Conservation (phyloP, 257 asterid species). For the Solanum clarkiae region DNA sequence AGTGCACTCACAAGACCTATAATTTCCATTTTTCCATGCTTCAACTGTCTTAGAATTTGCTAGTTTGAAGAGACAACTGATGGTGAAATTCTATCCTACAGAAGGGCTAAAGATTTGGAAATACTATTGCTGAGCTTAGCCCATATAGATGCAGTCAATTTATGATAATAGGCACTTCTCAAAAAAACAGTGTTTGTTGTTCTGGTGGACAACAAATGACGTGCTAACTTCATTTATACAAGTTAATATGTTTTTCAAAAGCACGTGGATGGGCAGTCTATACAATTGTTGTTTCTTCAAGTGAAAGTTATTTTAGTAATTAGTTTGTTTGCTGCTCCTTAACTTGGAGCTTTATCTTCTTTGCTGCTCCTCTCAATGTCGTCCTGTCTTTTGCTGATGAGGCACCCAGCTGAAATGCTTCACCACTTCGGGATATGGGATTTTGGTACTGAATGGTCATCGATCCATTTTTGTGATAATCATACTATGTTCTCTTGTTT, state of each 20-base stretch:
- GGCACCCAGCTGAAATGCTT: background rate
- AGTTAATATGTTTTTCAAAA: background rate
- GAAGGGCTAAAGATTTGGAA: background rate
- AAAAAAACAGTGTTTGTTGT: background rate
- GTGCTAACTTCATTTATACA: background rate
- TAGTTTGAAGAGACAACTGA: background rate
- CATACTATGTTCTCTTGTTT: background rate
- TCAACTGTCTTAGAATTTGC: background rate
- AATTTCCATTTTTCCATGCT: background rate
- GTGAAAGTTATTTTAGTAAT: background rate
- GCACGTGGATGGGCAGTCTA: background rate
- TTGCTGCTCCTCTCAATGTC: background rate
- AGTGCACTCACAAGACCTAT: background rate
- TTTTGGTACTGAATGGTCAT: background rate
- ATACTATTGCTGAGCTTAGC: background rate
- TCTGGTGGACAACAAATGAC: background rate
- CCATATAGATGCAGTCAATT: background rate
- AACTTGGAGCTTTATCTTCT: background rate
- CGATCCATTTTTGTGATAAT: background rate
- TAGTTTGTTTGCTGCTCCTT: background rate
- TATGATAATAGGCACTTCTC: background rate
- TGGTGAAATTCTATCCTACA: background rate
- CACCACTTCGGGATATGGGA: background rate
- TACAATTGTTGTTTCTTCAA: background rate
- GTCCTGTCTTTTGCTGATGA: background rate